Evolutionary conservation across 306 rosid species (phyloP).

Genomic region (Trichosanthes truncata): DNA sequence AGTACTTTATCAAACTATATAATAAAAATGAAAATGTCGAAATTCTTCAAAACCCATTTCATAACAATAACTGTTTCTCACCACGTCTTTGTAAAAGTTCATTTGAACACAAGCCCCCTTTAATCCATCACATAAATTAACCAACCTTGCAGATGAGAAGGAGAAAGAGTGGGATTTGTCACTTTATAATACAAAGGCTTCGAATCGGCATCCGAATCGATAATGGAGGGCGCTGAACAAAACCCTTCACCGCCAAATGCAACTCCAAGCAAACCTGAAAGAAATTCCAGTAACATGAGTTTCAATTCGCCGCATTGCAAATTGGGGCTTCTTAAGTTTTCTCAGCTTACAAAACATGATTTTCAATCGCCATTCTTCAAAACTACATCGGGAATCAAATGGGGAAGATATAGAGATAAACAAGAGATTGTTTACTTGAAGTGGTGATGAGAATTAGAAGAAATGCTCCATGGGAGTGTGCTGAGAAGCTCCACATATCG

Average conservation of each 20-base stretch:
- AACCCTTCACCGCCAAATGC: slow-evolving; percentile 41
- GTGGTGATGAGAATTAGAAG: not conserved
- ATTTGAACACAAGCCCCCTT: not conserved
- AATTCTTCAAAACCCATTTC: not conserved
- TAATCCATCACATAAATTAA: not conserved
- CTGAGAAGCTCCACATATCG: slow-evolving; percentile 2
- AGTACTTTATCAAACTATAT: not conserved
- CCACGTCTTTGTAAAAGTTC: not conserved
- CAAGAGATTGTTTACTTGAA: not conserved
- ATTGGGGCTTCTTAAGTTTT: not conserved
- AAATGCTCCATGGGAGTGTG: not conserved
- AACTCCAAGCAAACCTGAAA: slow-evolving; percentile 44
- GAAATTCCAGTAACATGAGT: not conserved
- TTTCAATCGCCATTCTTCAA: not conserved
- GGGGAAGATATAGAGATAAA: not conserved
- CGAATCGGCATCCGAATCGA: slow-evolving; percentile 24
- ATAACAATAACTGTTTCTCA: not conserved
- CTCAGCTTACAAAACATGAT: not conserved
- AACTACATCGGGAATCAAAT: not conserved
- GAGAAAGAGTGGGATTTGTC: slow-evolving; percentile 59
- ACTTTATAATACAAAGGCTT: slow-evolving; percentile 58
- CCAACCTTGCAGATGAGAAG: slow-evolving; percentile 68
- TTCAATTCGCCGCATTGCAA: not conserved
- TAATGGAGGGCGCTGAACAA: slow-evolving; percentile 59
- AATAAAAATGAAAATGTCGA: not conserved